A percentile compares a stretch with the other conserved stretches of the same genome.
These are phyloP conservation scores for Kwoniella bestiolae DNA, from an alignment of 768 basidiomycete species.

Conservation along the genomic window DNA sequence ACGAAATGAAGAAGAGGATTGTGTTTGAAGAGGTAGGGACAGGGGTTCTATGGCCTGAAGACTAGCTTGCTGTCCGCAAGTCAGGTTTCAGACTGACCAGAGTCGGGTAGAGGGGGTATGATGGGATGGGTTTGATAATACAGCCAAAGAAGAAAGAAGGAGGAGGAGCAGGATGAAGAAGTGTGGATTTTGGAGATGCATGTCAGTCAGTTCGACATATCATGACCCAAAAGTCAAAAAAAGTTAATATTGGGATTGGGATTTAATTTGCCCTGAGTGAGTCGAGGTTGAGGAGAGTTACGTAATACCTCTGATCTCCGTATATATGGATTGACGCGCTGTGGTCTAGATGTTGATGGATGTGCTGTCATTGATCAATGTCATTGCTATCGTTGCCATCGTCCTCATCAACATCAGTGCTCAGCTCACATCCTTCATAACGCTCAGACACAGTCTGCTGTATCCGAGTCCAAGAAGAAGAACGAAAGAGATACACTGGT, in stretches of 20 bases:
- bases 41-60: background rate
- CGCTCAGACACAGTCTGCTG: background rate
- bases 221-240: no score
- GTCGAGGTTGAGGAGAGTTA: background rate
- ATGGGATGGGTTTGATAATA: background rate
- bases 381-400: background rate
- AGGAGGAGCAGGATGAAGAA: background rate
- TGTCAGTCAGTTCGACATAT: no score
- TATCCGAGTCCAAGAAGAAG: background rate
- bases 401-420: background rate
- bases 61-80: background rate
- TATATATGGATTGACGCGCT: no score
- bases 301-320: no score
- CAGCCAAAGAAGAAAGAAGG: background rate
- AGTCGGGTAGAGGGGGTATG: background rate
- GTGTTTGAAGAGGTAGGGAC: background rate
- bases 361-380: background rate
- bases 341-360: background rate
- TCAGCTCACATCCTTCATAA: background rate
- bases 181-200: no score
- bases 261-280: background rate
- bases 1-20: constrained; percentile 2
- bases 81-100: background rate
- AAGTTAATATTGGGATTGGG: no score
- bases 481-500: no score